phyloP scores from a whole-genome alignment of 2,329 filamentous ascomycete genomes.

The Talaromyces sp. region DNA sequence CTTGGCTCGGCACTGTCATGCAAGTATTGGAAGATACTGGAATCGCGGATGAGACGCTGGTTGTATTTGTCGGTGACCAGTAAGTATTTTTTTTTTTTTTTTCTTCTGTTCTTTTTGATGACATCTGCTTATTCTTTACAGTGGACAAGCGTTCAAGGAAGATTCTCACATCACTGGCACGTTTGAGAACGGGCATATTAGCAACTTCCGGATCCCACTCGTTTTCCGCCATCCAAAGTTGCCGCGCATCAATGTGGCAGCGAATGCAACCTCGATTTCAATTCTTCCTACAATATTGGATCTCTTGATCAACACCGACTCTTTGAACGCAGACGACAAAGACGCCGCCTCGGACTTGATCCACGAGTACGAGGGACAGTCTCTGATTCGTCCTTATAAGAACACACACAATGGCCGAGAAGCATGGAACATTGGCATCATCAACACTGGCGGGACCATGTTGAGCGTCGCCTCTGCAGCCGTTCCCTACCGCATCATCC shows the following conservation, averaged over 20 bases:
- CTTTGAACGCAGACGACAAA: constrained; percentile 28
- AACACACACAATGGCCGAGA: constrained; percentile 26
- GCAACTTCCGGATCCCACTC: constrained; percentile 41
- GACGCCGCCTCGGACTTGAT: constrained; percentile 35
- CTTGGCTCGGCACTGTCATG: constrained; percentile 36
- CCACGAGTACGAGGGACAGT: constrained; percentile 44
- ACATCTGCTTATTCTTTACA: constrained; percentile 7
- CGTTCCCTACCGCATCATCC: constrained; percentile 63
- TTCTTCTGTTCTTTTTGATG: neutral
- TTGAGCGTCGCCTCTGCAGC: constrained; percentile 67
- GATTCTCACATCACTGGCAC: constrained; percentile 34
- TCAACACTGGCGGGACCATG: constrained; percentile 42
- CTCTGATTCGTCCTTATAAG: constrained; percentile 39
- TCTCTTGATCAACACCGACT: constrained; percentile 37
- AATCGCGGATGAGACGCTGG: constrained; percentile 41
- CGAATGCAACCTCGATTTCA: constrained; percentile 37
- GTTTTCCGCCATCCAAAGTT: constrained; percentile 41
- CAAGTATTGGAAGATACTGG: constrained; percentile 37
- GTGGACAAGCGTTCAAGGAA: constrained; percentile 39
- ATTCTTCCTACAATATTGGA: constrained; percentile 45
- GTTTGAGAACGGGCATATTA: constrained; percentile 41
- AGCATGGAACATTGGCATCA: constrained; percentile 30
- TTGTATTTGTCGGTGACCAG: constrained; percentile 42
- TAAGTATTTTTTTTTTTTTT: constrained; percentile 11
- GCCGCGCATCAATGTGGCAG: constrained; percentile 35